Conservation (phyloP, 2,329 filamentous ascomycete genomes). For the Cladosporium colombiae region DNA sequence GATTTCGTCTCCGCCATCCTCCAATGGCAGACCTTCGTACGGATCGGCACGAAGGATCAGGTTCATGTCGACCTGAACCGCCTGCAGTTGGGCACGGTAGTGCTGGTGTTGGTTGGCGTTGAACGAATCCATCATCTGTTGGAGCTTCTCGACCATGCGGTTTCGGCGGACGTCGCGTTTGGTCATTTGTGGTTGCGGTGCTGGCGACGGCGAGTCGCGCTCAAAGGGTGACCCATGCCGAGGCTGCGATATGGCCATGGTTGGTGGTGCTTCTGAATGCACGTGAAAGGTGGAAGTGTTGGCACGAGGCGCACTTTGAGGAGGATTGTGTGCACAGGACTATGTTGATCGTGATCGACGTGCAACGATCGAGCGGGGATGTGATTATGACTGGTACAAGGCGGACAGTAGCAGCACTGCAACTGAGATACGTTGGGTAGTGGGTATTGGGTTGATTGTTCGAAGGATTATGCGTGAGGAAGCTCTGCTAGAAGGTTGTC, state of each 20-base stretch:
- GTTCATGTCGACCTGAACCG: conserved; percentile 87
- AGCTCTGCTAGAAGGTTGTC: neutral
- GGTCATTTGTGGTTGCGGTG: conserved; percentile 55
- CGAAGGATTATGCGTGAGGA: neutral
- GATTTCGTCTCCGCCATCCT: conserved; percentile 66
- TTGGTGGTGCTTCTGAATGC: neutral
- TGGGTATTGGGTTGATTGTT: neutral
- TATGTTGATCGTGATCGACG: conserved; percentile 5
- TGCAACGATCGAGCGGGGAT: neutral
- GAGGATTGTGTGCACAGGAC: neutral
- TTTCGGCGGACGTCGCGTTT: conserved; percentile 91
- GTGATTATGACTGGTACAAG: neutral
- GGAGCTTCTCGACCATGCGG: conserved; percentile 75
- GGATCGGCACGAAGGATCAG: conserved; percentile 83
- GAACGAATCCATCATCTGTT: conserved; percentile 74
- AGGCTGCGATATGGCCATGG: conserved; percentile 6
- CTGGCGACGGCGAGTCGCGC: conserved; percentile 41
- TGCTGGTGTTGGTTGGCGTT: conserved; percentile 77
- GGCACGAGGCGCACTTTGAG: neutral
- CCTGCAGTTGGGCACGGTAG: conserved; percentile 86
- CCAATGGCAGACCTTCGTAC: conserved; percentile 68
- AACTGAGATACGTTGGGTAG: neutral
- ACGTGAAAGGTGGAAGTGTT: neutral
- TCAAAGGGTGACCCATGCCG: conserved; percentile 16
- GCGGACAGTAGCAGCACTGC: neutral